phyloP scores from a whole-genome alignment of 495 filamentous ascomycete species.

The Melanomma pulvis-pyrius region DNA sequence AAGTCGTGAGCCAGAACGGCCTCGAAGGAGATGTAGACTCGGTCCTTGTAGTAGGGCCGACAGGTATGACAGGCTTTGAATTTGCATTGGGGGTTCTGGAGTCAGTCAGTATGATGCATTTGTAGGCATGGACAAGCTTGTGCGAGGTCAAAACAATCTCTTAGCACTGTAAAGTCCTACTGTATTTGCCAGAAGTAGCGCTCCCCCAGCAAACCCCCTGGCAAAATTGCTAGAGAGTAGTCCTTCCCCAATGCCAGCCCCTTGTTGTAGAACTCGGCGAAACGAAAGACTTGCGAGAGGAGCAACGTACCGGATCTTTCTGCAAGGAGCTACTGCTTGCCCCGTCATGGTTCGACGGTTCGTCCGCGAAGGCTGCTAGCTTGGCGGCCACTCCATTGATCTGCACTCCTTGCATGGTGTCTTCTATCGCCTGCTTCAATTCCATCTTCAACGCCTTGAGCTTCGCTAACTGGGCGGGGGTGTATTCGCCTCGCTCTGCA shows the following conservation, averaged over 20 bases:
- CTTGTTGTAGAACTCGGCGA: background rate
- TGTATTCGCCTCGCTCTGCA: conserved; percentile 57
- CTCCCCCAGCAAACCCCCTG: too few relatives aligned
- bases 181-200: too few relatives aligned
- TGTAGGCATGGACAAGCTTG: too few relatives aligned
- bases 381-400: background rate
- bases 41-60: conserved; percentile 46
- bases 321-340: background rate
- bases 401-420: conserved; percentile 9
- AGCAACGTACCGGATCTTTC: conserved; percentile 1
- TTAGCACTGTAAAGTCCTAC: too few relatives aligned
- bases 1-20: conserved; percentile 33
- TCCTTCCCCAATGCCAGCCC: too few relatives aligned
- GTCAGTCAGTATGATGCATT: background rate
- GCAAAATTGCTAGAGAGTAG: too few relatives aligned
- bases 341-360: conserved; percentile 13
- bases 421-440: conserved; percentile 35
- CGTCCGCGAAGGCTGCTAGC: background rate
- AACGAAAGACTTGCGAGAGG: too few relatives aligned
- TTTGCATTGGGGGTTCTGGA: conserved; percentile 26
- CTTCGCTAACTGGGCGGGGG: conserved; percentile 50
- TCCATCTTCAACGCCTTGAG: conserved; percentile 48
- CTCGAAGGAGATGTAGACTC: conserved; percentile 44
- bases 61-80: conserved; percentile 45
- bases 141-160: background rate